A percentile compares a stretch with the other conserved stretches of the same genome.
Evolutionary conservation across 441 rosid genomes (phyloP).

Genomic region (Erodium texanum): DNA sequence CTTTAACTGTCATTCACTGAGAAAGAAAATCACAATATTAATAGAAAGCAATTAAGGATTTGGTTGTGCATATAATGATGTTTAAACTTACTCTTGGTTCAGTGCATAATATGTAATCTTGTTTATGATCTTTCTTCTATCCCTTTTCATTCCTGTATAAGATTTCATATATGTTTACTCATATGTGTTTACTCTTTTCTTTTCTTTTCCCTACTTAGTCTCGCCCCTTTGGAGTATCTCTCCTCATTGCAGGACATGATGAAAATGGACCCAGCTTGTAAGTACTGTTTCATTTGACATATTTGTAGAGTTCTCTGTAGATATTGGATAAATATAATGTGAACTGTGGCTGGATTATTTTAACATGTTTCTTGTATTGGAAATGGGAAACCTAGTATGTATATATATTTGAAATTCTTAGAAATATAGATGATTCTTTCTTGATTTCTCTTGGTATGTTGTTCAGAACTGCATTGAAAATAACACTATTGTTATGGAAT

Average conservation of each 20-base stretch:
- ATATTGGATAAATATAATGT: background rate
- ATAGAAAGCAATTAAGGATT: background rate
- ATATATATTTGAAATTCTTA: background rate
- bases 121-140: background rate
- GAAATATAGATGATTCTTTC: background rate
- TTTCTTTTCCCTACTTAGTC: conserved; percentile 44
- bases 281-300: conserved; percentile 20
- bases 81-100: background rate
- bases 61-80: background rate
- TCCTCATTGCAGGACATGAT: conserved; percentile 96
- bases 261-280: conserved; percentile 97
- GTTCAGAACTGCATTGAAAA: background rate
- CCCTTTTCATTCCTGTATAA: background rate
- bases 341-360: background rate
- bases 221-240: conserved; percentile 96
- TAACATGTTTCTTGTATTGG: background rate
- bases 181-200: conserved; percentile 10
- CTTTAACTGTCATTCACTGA: background rate
- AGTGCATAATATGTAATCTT: background rate
- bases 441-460: background rate
- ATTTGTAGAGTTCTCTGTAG: no score
- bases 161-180: background rate
- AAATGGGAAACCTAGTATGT: no score
- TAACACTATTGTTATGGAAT: background rate
- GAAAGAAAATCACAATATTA: background rate